A percentile compares a stretch with the other conserved stretches of the same genome.
phyloP scores from a whole-genome alignment of 345 rosid genomes.

The Bretschneidera sinensis region DNA sequence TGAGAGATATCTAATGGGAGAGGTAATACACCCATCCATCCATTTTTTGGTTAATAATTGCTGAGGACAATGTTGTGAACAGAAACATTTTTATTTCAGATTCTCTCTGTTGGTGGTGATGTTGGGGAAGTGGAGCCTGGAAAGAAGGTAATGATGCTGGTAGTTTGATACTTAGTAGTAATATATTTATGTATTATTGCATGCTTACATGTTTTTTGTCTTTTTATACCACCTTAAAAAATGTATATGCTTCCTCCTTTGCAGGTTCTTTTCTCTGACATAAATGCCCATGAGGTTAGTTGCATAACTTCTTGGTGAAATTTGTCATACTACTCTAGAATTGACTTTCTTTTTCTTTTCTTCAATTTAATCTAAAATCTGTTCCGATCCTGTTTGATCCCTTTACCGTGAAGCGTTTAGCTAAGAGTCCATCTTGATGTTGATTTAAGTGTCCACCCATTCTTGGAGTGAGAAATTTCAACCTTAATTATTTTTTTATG shows the following conservation, averaged over 20 bases:
- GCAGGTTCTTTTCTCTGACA: slow-evolving; percentile 88
- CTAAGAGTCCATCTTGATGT: no score
- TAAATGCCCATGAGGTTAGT: slow-evolving; percentile 78
- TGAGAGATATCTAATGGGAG: slow-evolving; percentile 78
- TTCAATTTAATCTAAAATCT: no score
- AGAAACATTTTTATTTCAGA: slow-evolving; percentile 26
- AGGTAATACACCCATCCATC: slow-evolving; percentile 40
- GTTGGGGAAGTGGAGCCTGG: slow-evolving; percentile 63
- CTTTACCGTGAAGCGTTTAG: no score
- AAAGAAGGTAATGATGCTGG: slow-evolving; percentile 50
- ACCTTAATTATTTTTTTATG: no score
- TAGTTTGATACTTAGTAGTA: neutral
- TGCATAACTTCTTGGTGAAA: no score
- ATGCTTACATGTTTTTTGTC: neutral
- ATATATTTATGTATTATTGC: neutral
- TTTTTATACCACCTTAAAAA: no score
- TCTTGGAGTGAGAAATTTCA: no score
- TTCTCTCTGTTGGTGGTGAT: slow-evolving; percentile 68
- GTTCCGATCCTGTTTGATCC: no score
- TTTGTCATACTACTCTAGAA: neutral
- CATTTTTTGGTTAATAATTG: neutral
- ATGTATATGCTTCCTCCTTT: slow-evolving; percentile 13
- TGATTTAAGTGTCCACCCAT: no score
- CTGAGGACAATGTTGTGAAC: neutral
- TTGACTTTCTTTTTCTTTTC: no score